A percentile compares a stretch with the other conserved stretches of the same genome.
phyloP scores from a whole-genome alignment of 805 yeast species.

The Tetrapisispora taiwanensis region DNA sequence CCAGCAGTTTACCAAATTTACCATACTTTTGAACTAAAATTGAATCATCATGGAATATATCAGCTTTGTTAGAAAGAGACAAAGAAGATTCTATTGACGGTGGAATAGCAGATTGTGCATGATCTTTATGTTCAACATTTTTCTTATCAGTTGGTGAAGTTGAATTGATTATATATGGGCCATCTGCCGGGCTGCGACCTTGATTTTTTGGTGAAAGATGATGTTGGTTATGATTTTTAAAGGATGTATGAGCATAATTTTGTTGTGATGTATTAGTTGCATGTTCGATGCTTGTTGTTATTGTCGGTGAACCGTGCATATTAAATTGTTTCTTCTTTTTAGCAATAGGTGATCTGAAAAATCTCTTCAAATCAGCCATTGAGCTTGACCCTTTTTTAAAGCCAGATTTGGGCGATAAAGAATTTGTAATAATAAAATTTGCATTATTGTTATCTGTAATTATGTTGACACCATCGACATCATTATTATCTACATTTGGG shows the following conservation, averaged over 20 bases:
- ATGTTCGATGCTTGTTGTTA: not conserved
- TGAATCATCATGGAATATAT: slow-evolving; percentile 40
- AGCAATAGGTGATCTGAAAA: slow-evolving; percentile 36
- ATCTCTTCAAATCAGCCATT: slow-evolving; percentile 63
- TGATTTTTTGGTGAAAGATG: not conserved
- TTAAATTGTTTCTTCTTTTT: not conserved
- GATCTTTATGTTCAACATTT: slow-evolving; percentile 5
- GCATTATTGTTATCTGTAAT: slow-evolving; percentile 1
- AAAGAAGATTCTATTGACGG: slow-evolving; percentile 24
- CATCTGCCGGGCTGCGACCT: not conserved
- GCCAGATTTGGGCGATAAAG: not conserved
- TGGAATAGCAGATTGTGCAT: slow-evolving; percentile 27
- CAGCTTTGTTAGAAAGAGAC: slow-evolving; percentile 22
- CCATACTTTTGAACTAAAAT: slow-evolving; percentile 53
- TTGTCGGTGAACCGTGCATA: slow-evolving; percentile 1
- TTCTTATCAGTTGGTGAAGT: slow-evolving; percentile 1
- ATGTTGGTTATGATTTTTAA: not conserved
- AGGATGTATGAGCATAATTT: not conserved
- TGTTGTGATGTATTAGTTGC: not conserved
- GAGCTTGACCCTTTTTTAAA: slow-evolving; percentile 30
- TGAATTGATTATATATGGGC: not conserved
- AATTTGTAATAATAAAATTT: not conserved
- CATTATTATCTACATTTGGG: not conserved
- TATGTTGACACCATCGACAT: not conserved
- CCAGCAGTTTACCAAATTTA: slow-evolving; percentile 59